Evolutionary conservation across 2,329 filamentous ascomycete species (phyloP).

Genomic region (Macroventuria anomochaeta): DNA sequence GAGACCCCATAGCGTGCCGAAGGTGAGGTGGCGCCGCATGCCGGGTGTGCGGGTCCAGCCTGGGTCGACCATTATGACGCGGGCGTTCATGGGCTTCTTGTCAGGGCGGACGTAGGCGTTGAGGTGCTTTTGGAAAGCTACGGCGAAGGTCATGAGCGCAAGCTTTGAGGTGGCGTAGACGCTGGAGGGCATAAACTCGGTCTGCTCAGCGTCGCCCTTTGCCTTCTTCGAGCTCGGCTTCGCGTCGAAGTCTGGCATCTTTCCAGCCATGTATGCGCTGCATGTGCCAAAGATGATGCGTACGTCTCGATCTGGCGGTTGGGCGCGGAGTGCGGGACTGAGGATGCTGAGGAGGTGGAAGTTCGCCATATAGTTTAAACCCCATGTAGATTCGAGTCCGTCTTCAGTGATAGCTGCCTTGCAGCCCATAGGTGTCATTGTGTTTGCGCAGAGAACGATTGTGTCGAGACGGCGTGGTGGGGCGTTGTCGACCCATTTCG

Average conservation of each 20-base stretch:
- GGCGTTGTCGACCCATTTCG: constrained; percentile 96
- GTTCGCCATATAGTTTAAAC: constrained; percentile 93
- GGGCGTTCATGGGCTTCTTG: constrained; percentile 77
- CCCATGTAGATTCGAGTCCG: constrained; percentile 88
- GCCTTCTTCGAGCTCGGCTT: constrained; percentile 61
- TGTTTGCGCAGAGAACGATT: constrained; percentile 85
- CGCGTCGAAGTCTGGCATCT: constrained; percentile 63
- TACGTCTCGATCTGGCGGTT: constrained; percentile 93
- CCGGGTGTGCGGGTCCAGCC: constrained; percentile 85
- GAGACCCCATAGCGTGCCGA: constrained; percentile 82
- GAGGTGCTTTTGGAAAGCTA: constrained; percentile 91
- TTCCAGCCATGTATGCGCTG: constrained; percentile 82
- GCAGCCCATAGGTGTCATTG: constrained; percentile 72
- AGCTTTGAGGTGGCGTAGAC: constrained; percentile 63
- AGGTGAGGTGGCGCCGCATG: constrained; percentile 83
- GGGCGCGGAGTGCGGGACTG: constrained; percentile 85
- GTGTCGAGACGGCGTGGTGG: constrained; percentile 89
- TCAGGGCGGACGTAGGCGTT: constrained; percentile 85
- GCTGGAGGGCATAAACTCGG: constrained; percentile 52
- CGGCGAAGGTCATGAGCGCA: constrained; percentile 86
- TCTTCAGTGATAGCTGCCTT: constrained; percentile 70
- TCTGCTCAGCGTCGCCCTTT: constrained; percentile 55
- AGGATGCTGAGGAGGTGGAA: constrained; percentile 94
- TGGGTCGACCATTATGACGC: constrained; percentile 86
- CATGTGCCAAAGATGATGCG: constrained; percentile 87